Evolutionary conservation across 2,329 filamentous ascomycete species (phyloP).

Genomic region (Stenocarpella maydis): DNA sequence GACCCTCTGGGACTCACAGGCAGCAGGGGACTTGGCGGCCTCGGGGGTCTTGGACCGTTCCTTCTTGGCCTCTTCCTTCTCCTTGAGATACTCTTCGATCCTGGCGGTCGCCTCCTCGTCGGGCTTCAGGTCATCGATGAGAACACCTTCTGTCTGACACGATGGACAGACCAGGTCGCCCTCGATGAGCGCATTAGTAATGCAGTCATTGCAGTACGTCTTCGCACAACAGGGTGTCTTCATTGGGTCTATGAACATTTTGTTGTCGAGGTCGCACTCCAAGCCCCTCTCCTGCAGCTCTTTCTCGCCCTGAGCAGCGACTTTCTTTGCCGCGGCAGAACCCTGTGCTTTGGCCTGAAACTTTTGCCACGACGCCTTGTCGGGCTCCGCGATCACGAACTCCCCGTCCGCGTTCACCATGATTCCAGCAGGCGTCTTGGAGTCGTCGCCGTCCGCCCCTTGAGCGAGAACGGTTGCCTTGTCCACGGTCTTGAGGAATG

Average conservation of each 20-base stretch:
- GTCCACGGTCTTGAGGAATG: conserved; percentile 94
- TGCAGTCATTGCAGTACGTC: conserved; percentile 99
- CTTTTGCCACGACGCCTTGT: conserved; percentile 95
- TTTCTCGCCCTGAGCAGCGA: conserved; percentile 79
- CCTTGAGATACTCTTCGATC: conserved; percentile 76
- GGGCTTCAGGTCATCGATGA: conserved; percentile 88
- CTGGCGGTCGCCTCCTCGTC: conserved; percentile 82
- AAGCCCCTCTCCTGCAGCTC: conserved; percentile 88
- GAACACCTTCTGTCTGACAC: conserved; percentile 88
- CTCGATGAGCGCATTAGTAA: conserved; percentile 98
- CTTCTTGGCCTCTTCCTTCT: conserved; percentile 61
- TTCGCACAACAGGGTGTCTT: conserved; percentile 98
- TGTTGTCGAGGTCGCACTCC: conserved; percentile 95
- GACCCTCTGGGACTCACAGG: conserved; percentile 40
- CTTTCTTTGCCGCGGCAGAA: conserved; percentile 82
- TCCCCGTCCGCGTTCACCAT: conserved; percentile 99
- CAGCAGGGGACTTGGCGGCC: conserved; percentile 45
- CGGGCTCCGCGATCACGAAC: conserved; percentile 94
- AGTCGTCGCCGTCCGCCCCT: conserved; percentile 78
- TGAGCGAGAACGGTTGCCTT: conserved; percentile 81
- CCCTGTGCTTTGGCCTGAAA: conserved; percentile 95
- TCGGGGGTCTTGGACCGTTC: conserved; percentile 58
- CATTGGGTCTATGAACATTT: conserved; percentile 97
- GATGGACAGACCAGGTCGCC: conserved; percentile 96
- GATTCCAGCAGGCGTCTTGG: conserved; percentile 84